A percentile compares a stretch with the other conserved stretches of the same genome.
Evolutionary conservation across 2,329 filamentous ascomycete genomes (phyloP).

Genomic region (Colletotrichum liriopes): DNA sequence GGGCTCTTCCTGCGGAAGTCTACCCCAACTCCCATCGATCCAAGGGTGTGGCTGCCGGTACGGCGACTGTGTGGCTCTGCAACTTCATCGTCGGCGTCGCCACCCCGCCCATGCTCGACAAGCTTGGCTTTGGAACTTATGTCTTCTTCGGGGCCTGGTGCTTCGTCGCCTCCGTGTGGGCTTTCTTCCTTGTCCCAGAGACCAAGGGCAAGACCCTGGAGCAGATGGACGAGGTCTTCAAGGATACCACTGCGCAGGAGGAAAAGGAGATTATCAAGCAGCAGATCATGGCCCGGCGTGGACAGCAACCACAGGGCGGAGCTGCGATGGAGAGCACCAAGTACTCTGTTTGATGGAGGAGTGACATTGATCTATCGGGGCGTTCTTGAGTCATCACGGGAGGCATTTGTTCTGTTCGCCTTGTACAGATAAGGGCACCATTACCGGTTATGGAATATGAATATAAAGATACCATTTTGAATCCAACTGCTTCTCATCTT

Average conservation of each 20-base stretch:
- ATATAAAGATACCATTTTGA: slow-evolving; percentile 37
- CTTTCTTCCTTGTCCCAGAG: slow-evolving; percentile 71
- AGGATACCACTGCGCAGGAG: slow-evolving; percentile 30
- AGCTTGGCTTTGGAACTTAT: slow-evolving; percentile 65
- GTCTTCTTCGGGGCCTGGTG: slow-evolving; percentile 74
- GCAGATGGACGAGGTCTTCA: slow-evolving; percentile 66
- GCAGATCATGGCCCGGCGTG: slow-evolving; percentile 22
- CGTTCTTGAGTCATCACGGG: background rate
- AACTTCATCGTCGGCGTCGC: slow-evolving; percentile 59
- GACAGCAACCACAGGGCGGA: background rate
- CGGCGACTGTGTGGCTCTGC: slow-evolving; percentile 68
- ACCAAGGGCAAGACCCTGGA: slow-evolving; percentile 70
- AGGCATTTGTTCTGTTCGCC: background rate
- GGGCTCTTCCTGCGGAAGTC: slow-evolving; percentile 6
- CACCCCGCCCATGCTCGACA: slow-evolving; percentile 68
- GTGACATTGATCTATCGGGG: background rate
- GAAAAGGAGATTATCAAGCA: slow-evolving; percentile 37
- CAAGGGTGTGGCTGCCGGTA: slow-evolving; percentile 48
- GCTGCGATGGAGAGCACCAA: slow-evolving; percentile 13
- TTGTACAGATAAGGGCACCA: slow-evolving; percentile 12
- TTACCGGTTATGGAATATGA: slow-evolving; percentile 20
- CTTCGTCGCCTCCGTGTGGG: slow-evolving; percentile 63
- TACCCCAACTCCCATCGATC: slow-evolving; percentile 21
- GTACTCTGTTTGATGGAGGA: slow-evolving; percentile 14
- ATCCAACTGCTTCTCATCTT: background rate